Evolutionary conservation across 306 rosid genomes (phyloP).

Genomic region (Prunus campanulata): DNA sequence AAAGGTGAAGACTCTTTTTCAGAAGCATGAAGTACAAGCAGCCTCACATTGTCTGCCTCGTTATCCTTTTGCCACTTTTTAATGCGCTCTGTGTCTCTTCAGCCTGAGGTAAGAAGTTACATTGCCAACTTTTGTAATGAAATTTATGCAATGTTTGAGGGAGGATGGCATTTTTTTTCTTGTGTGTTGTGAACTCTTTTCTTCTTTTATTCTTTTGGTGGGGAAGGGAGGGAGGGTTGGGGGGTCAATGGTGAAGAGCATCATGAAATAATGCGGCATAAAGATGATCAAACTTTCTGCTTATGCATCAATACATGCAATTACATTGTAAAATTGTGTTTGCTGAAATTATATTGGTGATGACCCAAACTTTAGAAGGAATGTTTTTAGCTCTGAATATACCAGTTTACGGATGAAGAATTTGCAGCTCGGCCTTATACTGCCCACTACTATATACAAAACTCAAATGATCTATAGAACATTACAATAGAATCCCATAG

Average conservation of each 20-base stretch:
- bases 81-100: background rate
- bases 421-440: too few species aligned
- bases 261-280: background rate
- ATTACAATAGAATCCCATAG: background rate
- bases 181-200: background rate
- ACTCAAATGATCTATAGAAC: background rate
- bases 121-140: background rate
- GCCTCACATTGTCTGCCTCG: background rate
- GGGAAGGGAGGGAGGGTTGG: background rate
- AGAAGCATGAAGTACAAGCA: background rate
- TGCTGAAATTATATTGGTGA: background rate
- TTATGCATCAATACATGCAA: background rate
- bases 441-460: too few species aligned
- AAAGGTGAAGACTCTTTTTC: background rate
- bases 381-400: too few species aligned
- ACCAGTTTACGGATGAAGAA: too few species aligned
- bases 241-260: background rate
- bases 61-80: background rate
- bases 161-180: background rate
- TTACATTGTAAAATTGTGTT: background rate
- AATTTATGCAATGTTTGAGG: background rate
- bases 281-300: background rate
- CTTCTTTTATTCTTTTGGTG: background rate
- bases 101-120: background rate
- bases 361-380: too few species aligned